Percentiles rank a stretch among this genome's conserved stretches.
phyloP scores from a whole-genome alignment of 495 filamentous ascomycete genomes.

The Xylaria curta region DNA sequence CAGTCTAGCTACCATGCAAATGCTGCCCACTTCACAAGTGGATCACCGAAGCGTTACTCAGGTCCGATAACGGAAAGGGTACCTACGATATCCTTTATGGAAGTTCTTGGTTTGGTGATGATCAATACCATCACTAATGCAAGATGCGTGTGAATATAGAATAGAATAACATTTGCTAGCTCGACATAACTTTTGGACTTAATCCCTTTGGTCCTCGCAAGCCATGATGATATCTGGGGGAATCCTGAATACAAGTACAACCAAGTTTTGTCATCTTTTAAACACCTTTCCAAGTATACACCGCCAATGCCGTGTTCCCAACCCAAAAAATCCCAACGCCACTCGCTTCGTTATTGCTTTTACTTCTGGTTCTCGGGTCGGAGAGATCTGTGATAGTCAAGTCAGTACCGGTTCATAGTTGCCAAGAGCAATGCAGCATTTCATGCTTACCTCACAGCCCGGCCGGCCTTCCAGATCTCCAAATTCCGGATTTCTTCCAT shows the following conservation, averaged over 20 bases:
- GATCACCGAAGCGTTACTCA: neutral
- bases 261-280: constrained; percentile 34
- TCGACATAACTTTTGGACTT: constrained; percentile 36
- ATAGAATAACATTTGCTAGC: constrained; percentile 28
- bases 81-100: neutral
- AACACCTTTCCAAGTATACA: constrained; percentile 35
- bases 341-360: constrained; percentile 37
- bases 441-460: constrained; percentile 79
- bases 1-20: neutral
- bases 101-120: neutral
- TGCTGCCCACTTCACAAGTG: constrained; percentile 15
- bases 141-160: neutral
- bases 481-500: constrained; percentile 93
- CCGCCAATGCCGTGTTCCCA: constrained; percentile 32
- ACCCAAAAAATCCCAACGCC: constrained; percentile 29
- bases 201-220: constrained; percentile 36
- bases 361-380: constrained; percentile 94
- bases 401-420: constrained; percentile 25
- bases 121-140: neutral
- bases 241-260: constrained; percentile 47
- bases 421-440: neutral
- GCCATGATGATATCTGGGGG: constrained; percentile 32
- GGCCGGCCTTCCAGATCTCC: constrained; percentile 99
- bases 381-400: constrained; percentile 63
- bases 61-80: constrained; percentile 23